These are phyloP conservation scores for Tuber magnatum DNA, from an alignment of 495 filamentous ascomycete species.

Conservation along the genomic window DNA sequence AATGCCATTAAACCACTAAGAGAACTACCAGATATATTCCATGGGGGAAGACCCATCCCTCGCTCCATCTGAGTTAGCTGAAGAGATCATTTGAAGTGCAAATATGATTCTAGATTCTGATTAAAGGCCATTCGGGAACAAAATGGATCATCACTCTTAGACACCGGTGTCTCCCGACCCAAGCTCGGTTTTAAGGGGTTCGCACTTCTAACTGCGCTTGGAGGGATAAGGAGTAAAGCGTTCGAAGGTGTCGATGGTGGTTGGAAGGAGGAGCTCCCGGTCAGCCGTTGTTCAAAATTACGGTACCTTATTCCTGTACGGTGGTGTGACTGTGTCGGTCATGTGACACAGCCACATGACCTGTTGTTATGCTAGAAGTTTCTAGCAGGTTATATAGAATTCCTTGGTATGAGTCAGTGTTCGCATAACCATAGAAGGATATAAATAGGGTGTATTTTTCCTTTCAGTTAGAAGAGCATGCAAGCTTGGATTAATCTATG, in stretches of 20 bases:
- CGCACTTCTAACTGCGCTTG: neutral
- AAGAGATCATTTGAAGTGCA: neutral
- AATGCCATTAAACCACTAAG: neutral
- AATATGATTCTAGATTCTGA: neutral
- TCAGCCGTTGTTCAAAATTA: too few species aligned
- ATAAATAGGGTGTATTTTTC: too few species aligned
- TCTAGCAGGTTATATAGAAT: too few species aligned
- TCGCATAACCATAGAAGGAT: too few species aligned
- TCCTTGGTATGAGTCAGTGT: too few species aligned
- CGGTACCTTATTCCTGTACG: too few species aligned
- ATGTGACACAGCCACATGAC: too few species aligned
- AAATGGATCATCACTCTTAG: neutral
- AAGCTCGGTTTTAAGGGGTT: neutral
- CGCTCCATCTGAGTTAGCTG: neutral
- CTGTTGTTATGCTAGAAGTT: too few species aligned
- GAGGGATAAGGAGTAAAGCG: neutral
- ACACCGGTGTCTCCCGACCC: neutral
- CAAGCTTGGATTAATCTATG: too few species aligned
- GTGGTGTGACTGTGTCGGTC: too few species aligned
- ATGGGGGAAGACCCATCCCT: neutral
- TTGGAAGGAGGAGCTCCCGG: too few species aligned
- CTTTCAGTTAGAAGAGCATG: too few species aligned
- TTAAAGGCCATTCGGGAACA: neutral
- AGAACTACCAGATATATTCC: neutral
- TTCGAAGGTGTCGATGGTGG: neutral